Evolutionary conservation across 306 rosid genomes (phyloP), one percentile per base, ranked within the genome.

Genomic region (Dryas alaskensis): DNA sequence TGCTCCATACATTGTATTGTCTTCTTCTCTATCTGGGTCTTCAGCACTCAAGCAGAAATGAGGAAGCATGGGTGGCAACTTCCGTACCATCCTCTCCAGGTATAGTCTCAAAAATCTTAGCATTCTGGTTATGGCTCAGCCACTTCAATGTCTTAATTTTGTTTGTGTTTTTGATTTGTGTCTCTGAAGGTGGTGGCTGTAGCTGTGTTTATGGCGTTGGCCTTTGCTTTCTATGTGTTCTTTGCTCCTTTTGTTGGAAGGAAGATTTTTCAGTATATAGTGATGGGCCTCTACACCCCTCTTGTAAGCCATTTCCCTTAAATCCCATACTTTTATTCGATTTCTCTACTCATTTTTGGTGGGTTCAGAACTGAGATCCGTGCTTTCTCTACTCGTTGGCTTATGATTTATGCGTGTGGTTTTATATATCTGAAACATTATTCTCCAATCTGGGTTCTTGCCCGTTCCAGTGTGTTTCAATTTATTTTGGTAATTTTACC

Each of bases 21-120:
- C 55, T 25, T 72, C 51, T 69, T 72, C 31, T 59, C 53, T 80
- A 44, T 75, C 42, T 46, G 68, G 69, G 69, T 72, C 69, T 46
- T 67, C 73, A 70, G 78, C 69, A 68, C 67, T 82, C 66, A 48
- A 80, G 60, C 75, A 50, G 76, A 89, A 74, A 94, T 94, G 98
- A 91, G 97, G 89, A 94, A 88, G 90, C 72, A 91, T 74, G 98
- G 98, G 67, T 94, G 98, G 98, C 89, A 91, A 78, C 94, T 94
- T 67, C 98, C 98, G 48, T 91, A 91, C 65, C 98, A 94, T 78
- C 98, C 97, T 70, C 97, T 94, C 8, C 98, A 94, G 97, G 98
- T 93, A 60, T 59, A 43, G 25, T 48, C 65, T 77, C 25, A 45
- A 52, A 65, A 79, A 49, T 45, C 11, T 65, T 55, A 0, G 54